Percentiles rank a stretch among this genome's conserved stretches.
These are phyloP conservation scores for Dactylorhiza incarnata DNA, from an alignment of 106 monocot genomes.

Conservation along the genomic window DNA sequence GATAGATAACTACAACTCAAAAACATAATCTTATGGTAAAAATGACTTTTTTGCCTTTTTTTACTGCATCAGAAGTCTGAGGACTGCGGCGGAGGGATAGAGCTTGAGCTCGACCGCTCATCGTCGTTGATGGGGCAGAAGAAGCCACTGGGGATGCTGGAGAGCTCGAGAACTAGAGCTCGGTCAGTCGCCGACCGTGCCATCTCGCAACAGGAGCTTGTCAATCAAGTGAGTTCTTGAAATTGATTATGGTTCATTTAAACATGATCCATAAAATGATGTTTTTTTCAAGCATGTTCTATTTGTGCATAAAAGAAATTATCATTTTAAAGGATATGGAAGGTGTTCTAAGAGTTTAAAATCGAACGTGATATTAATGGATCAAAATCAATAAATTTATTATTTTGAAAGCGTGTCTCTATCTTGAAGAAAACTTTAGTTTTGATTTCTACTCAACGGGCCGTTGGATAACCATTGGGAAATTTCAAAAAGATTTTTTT, in stretches of 20 bases:
- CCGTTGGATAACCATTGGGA: background rate
- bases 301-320: no score
- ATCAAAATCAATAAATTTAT: no score
- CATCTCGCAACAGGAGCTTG: constrained; percentile 55
- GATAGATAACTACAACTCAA: no score
- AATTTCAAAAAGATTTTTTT: no score
- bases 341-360: background rate
- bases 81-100: background rate
- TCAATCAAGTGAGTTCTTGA: constrained; percentile 44
- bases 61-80: constrained; percentile 35
- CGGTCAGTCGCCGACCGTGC: constrained; percentile 48
- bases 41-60: background rate
- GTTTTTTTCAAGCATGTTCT: no score
- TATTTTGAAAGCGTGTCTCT: no score
- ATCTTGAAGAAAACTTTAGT: no score
- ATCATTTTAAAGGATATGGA: no score
- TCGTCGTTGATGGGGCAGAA: constrained; percentile 42
- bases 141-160: constrained; percentile 34
- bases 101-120: constrained; percentile 39
- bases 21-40: no score
- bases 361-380: no score
- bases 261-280: no score
- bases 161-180: constrained; percentile 79
- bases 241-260: background rate
- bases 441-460: background rate